phyloP scores from a whole-genome alignment of 2,329 filamentous ascomycete genomes.

The Fusarium redolens region DNA sequence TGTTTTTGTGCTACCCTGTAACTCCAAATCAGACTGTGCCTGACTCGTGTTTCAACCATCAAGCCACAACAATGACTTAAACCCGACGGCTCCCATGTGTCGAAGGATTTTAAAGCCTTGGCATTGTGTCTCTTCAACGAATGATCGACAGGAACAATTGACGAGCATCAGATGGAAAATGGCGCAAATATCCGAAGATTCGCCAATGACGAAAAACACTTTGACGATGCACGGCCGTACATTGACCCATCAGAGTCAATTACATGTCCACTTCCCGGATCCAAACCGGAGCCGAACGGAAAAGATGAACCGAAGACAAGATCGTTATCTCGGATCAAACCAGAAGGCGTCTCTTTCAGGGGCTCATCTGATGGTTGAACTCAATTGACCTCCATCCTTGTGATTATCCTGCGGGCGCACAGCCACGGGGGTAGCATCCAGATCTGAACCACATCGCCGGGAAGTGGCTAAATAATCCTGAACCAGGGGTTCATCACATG shows the following conservation, averaged over 20 bases:
- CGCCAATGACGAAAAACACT: background rate
- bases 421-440: constrained; percentile 8
- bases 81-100: background rate
- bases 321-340: background rate
- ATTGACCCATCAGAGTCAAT: background rate
- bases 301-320: background rate
- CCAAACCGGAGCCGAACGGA: background rate
- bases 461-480: background rate
- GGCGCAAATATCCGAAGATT: background rate
- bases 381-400: background rate
- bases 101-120: background rate
- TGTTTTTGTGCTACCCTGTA: background rate
- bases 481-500: background rate
- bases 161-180: background rate
- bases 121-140: background rate
- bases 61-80: fast-evolving
- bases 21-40: fast-evolving
- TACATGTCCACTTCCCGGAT: background rate
- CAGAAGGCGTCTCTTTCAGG: background rate
- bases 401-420: background rate
- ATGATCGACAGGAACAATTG: background rate
- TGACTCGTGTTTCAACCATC: background rate
- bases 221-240: background rate
- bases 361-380: background rate
- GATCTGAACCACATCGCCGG: constrained; percentile 24